phyloP scores from a whole-genome alignment of 306 rosid species.

The Prunus mume region DNA sequence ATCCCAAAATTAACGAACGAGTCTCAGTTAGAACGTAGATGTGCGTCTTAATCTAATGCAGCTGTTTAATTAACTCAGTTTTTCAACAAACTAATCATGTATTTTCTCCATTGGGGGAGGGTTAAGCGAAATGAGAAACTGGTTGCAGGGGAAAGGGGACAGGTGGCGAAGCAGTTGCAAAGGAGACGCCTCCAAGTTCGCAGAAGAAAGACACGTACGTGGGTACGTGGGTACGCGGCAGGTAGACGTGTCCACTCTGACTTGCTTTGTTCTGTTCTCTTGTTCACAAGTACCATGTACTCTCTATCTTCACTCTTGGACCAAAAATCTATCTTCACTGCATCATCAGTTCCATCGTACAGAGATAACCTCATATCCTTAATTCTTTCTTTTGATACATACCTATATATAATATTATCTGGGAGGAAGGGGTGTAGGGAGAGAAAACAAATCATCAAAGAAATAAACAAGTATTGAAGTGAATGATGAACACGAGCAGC shows the following conservation, averaged over 20 bases:
- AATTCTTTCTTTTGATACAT: too few species aligned
- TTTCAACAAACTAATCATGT: too few species aligned
- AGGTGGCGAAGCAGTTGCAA: constrained; percentile 25
- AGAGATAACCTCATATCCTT: not conserved
- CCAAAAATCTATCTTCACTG: not conserved
- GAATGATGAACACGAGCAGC: constrained; percentile 21
- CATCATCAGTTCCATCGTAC: not conserved
- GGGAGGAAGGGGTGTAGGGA: too few species aligned
- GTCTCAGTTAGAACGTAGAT: too few species aligned
- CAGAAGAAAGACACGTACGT: constrained; percentile 28
- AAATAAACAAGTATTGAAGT: not conserved
- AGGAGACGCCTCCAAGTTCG: constrained; percentile 21
- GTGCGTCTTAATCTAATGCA: too few species aligned
- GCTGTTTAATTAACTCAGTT: too few species aligned
- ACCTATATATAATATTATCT: too few species aligned
- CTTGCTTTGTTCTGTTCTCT: not conserved
- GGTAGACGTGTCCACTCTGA: not conserved
- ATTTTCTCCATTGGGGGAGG: too few species aligned
- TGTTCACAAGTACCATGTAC: not conserved
- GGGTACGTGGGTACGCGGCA: constrained; percentile 37
- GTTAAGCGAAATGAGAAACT: not conserved
- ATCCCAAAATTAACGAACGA: too few species aligned
- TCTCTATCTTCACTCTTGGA: too few species aligned
- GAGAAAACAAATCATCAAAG: not conserved
- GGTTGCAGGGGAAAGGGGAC: not conserved